Conservation (phyloP, 2,329 filamentous ascomycete species). For the Ceratocystis cubensis region DNA sequence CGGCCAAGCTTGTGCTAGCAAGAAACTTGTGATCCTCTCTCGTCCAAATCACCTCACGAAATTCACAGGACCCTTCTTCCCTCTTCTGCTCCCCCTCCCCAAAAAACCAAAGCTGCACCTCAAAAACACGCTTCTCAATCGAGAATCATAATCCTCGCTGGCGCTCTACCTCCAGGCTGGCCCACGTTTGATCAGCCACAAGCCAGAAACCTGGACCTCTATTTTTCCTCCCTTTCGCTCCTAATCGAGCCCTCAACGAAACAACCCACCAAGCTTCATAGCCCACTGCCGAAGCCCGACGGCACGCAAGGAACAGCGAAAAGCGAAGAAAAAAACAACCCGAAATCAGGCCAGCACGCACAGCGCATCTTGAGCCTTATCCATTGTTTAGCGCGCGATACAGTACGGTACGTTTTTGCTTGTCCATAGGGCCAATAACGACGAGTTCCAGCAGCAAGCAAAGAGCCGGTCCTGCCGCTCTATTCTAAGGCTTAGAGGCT, state of each 20-base stretch:
- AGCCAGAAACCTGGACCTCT: background rate
- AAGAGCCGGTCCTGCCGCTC: background rate
- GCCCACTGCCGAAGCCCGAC: background rate
- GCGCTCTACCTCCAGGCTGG: background rate
- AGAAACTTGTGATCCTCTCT: background rate
- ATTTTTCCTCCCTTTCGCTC: background rate
- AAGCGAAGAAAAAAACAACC: background rate
- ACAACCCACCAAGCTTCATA: background rate
- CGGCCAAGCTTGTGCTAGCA: background rate
- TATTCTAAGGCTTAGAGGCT: background rate
- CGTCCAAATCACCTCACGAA: conserved; percentile 2
- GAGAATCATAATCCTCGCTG: background rate
- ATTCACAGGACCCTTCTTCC: background rate
- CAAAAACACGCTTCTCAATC: background rate
- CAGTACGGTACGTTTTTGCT: background rate
- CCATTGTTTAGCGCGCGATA: background rate
- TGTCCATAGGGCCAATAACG: background rate
- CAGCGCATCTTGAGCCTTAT: background rate
- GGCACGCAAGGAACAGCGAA: background rate
- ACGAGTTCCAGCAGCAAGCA: background rate
- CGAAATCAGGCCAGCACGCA: background rate
- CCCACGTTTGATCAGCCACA: background rate
- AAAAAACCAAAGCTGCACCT: background rate
- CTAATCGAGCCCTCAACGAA: background rate
- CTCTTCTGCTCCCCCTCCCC: background rate